Base-by-base conservation (phyloP, 106 monocot species). In the Dendrobium officinale region DNA sequence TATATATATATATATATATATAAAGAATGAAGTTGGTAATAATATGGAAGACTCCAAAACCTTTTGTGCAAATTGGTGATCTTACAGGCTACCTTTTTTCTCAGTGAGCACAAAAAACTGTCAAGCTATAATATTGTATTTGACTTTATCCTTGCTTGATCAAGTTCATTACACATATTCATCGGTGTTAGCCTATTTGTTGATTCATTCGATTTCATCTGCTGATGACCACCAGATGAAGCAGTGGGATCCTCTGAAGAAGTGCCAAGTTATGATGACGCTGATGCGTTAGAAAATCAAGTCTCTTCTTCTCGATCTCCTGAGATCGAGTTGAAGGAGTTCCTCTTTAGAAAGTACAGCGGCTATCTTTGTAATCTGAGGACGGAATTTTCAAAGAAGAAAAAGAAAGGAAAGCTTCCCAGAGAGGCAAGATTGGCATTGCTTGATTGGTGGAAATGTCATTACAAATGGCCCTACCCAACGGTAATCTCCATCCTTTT, bases 281-380 rank as follows among this genome's bases (percentile, higher is more conserved):
- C 48, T 11, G 88, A 90, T 40, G 77, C 86, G 74, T 79, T 82
- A 15, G 86, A 85, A 56, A 56, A 72, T 43, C 82, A 81, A 11
- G 88, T 90, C 20, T 61, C 66, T 15, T 58, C 84, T 45, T 79
- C 86, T 0, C 82, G 75, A 20, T 5, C 86, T 20, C 83, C 79
- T 3, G 88, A 90, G 40, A 80, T 85, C 8, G 88, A 90, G 51
- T 77, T 92, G 42, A 92, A 90, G 79, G 92, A 88, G 56, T 88
- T 92, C 88, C 90, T 92, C 80, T 86, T 92, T 24, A 90, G 86
- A 77, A 92, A 92, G 77, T 92, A 92, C 81, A 92, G 92, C 42
- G 92, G 92, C 6, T 90, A 88, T 70, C 74, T 92, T 45, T 86
- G 86, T 82, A 87, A 68, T 54, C 86, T 92, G 2, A 80, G 83